Percentiles rank a stretch among this genome's conserved stretches.
These are phyloP conservation scores for Cymbomonas tetramitiformis DNA, from an alignment of 139 green algal genomes.

Conservation along the genomic window DNA sequence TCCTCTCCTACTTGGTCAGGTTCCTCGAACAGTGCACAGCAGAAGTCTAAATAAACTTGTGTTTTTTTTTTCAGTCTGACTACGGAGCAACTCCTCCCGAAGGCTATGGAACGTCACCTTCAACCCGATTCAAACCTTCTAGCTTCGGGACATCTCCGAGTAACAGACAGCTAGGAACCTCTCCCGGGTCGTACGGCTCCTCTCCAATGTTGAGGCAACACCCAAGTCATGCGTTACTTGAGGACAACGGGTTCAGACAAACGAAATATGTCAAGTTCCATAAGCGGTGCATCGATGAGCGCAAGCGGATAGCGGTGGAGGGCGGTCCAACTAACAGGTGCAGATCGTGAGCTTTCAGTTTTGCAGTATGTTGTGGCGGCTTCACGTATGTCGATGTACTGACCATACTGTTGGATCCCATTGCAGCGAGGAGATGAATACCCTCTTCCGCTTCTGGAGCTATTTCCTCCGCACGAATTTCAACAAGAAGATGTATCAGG, in stretches of 20 bases:
- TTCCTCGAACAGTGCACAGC: too few species aligned
- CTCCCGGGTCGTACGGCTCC: neutral
- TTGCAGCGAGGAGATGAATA: constrained; percentile 91
- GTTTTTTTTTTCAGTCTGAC: too few species aligned
- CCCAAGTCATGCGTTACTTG: constrained; percentile 71
- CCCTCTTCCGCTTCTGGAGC: constrained; percentile 92
- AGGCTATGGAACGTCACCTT: too few species aligned
- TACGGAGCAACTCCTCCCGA: too few species aligned
- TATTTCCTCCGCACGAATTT: constrained; percentile 91
- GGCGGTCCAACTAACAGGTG: constrained; percentile 38
- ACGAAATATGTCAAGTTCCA: constrained; percentile 73
- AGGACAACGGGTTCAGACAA: constrained; percentile 86
- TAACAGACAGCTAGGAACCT: too few species aligned
- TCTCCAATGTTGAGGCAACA: constrained; percentile 70
- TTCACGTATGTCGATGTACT: neutral
- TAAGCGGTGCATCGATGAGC: constrained; percentile 74
- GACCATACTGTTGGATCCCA: constrained; percentile 54
- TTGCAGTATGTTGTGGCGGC: neutral
- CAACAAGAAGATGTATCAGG: constrained; percentile 77
- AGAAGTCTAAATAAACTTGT: too few species aligned
- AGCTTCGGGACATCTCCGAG: too few species aligned
- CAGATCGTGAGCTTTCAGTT: neutral
- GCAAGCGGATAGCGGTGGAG: too few species aligned
- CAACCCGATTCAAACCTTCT: too few species aligned
- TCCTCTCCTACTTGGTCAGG: too few species aligned